Base-by-base conservation (phyloP, 169 alveolate species). In the Besnoitia besnoiti region DNA sequence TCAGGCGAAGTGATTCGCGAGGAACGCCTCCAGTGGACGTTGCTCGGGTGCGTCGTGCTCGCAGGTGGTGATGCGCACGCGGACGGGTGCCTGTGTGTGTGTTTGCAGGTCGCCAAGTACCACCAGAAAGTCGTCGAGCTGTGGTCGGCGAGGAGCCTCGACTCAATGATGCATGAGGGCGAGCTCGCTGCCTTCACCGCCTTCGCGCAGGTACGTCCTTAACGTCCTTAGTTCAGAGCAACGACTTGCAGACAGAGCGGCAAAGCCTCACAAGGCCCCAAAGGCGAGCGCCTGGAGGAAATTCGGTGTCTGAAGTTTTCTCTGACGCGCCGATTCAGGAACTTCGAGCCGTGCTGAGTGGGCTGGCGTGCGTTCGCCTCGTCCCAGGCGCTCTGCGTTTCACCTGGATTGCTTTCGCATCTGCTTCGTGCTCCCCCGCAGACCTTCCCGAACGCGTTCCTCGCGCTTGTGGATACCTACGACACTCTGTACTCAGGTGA, bases 141-240 rank as follows among this genome's bases (percentile, higher is more conserved):
- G 79, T 39, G 94, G 89, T 35, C 95, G 94, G 49, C 55, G 93
- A 0, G 55, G n/a, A 87, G 40, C 39, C 55, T 90, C 42, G 59
- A 44, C 35, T 51, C 91, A 37, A 19, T 93, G 59, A 94, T 97
- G 50, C 95, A 96, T 75, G 93, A 94, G 27, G 96, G 97, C 0
- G 99, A 97, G 94, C 95, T 97, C 35, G 97, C 97, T n/a, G 96
- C 99, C 33, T 97, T 97, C 94, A 90, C 96, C 24, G 92, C 96
- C 0, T 97, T 96, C 92, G 98, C 98, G 24, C 84, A 73, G 75
- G 93, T 80, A 33, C 2, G 93, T 27, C 21, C 12, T 19, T n/a
- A 16, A 16, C 67, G 24, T 51, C 67, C 24, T 24, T 51, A 16
- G 67, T 51, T 51, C n/a, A n/a, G n/a, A n/a, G n/a, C n/a, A n/a